Conservation (phyloP, 2,329 filamentous ascomycete genomes). For the Venturiaceae sp. region DNA sequence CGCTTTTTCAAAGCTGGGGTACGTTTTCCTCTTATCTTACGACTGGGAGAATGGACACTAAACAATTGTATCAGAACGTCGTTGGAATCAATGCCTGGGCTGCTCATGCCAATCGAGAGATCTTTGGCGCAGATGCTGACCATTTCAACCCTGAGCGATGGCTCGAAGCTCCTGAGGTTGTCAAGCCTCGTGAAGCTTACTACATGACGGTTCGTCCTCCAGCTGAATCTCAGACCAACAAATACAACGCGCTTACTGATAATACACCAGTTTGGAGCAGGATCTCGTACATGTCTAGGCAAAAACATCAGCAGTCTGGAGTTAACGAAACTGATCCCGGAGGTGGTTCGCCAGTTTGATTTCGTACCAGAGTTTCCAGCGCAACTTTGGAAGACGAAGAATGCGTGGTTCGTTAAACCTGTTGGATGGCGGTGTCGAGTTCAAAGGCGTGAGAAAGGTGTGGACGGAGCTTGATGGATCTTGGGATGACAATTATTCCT, state of each 20-base stretch:
- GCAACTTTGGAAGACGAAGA: conserved; percentile 32
- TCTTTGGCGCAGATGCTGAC: conserved; percentile 30
- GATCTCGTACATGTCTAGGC: conserved; percentile 23
- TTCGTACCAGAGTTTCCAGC: conserved; percentile 42
- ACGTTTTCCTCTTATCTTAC: neutral
- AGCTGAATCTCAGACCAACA: neutral
- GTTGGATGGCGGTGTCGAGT: neutral
- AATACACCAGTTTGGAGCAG: conserved; percentile 19
- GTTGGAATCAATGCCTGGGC: conserved; percentile 36
- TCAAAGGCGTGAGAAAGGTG: neutral
- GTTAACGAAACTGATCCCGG: conserved; percentile 20
- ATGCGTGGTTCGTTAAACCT: conserved; percentile 36
- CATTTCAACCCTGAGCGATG: conserved; percentile 36
- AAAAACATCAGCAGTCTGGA: conserved; percentile 19
- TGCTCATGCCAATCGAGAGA: conserved; percentile 26
- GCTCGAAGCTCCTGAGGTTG: conserved; percentile 22
- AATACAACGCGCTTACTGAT: neutral
- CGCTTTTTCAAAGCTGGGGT: conserved; percentile 29
- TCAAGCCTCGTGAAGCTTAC: conserved; percentile 21
- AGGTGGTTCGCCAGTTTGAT: conserved; percentile 19
- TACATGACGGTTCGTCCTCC: conserved; percentile 9
- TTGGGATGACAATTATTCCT: no score
- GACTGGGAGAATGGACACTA: conserved; percentile 27
- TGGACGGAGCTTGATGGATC: no score
- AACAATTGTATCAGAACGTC: conserved; percentile 19